Conservation (phyloP, 768 basidiomycete genomes). For the Trametes meyenii region DNA sequence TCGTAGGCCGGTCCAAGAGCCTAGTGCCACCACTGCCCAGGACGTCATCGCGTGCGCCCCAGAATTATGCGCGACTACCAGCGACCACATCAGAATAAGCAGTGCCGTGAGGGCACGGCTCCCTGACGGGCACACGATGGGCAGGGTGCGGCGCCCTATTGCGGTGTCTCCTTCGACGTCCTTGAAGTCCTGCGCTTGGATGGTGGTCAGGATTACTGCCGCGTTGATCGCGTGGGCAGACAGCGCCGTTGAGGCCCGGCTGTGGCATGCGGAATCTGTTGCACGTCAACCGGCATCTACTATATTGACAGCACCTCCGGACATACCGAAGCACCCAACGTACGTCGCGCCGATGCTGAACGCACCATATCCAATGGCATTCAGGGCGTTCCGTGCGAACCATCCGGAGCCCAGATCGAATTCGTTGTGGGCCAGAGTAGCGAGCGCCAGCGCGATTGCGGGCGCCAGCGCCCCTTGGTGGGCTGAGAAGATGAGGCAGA, state of each 20-base stretch:
- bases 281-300: no score
- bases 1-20: not conserved
- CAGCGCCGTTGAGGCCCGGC: no score
- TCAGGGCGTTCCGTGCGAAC: slow-evolving; percentile 22
- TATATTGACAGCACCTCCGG: not conserved
- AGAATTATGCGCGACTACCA: not conserved
- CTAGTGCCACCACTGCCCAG: not conserved
- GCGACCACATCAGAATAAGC: slow-evolving; percentile 4
- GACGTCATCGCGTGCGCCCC: no score
- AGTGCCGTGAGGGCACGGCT: not conserved
- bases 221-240: no score
- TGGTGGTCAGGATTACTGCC: slow-evolving; percentile 11
- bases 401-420: slow-evolving; percentile 15
- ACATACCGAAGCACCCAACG: no score
- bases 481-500: slow-evolving; percentile 22
- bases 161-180: slow-evolving; percentile 9
- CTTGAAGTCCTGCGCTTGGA: slow-evolving; percentile 16
- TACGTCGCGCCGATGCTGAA: slow-evolving; percentile 30
- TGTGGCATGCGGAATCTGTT: no score
- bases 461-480: slow-evolving; percentile 6
- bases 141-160: slow-evolving; percentile 6
- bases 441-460: slow-evolving; percentile 13
- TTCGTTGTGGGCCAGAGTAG: slow-evolving; percentile 28
- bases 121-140: not conserved
- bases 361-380: slow-evolving; percentile 22